Percentiles rank a stretch among this genome's conserved stretches.
Evolutionary conservation across 2,329 filamentous ascomycete species (phyloP).

Genomic region (Aspergillus oerlinghausenensis): DNA sequence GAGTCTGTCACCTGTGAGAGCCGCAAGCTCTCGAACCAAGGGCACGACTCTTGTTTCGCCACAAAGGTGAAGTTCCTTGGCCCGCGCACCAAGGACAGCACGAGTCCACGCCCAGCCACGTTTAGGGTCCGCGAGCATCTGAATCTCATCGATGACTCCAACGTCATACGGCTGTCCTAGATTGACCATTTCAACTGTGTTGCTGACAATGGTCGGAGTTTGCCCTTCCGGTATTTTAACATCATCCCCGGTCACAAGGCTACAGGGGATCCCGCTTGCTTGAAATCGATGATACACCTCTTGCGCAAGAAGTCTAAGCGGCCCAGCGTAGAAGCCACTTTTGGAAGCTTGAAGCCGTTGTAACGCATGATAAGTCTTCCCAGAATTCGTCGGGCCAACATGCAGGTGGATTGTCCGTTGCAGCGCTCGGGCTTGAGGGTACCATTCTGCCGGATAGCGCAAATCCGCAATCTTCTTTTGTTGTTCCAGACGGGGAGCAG

Average conservation of each 20-base stretch:
- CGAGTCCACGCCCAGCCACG: conserved; percentile 95
- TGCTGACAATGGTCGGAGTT: conserved; percentile 62
- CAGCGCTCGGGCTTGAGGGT: conserved; percentile 71
- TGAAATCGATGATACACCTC: conserved; percentile 89
- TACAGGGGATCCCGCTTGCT: conserved; percentile 70
- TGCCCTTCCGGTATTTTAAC: conserved; percentile 63
- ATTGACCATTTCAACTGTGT: conserved; percentile 88
- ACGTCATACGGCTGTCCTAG: conserved; percentile 65
- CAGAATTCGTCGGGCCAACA: conserved; percentile 94
- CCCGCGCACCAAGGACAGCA: conserved; percentile 79
- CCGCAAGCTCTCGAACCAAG: conserved; percentile 71
- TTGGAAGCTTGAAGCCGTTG: conserved; percentile 73
- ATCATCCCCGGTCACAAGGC: conserved; percentile 88
- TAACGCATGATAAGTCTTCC: conserved; percentile 93
- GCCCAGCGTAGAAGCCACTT: conserved; percentile 83
- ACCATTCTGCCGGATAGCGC: conserved; percentile 90
- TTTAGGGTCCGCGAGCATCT: conserved; percentile 80
- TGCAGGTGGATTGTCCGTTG: conserved; percentile 86
- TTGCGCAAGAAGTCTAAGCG: conserved; percentile 80
- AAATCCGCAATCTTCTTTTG: conserved; percentile 72
- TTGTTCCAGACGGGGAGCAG: conserved; percentile 51
- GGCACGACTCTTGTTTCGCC: conserved; percentile 81
- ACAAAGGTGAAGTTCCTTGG: conserved; percentile 86
- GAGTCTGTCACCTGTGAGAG: conserved; percentile 74
- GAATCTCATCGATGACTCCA: conserved; percentile 95